These are phyloP conservation scores for Phialemonium atrogriseum DNA, from an alignment of 2,329 filamentous ascomycete species.

Conservation along the genomic window DNA sequence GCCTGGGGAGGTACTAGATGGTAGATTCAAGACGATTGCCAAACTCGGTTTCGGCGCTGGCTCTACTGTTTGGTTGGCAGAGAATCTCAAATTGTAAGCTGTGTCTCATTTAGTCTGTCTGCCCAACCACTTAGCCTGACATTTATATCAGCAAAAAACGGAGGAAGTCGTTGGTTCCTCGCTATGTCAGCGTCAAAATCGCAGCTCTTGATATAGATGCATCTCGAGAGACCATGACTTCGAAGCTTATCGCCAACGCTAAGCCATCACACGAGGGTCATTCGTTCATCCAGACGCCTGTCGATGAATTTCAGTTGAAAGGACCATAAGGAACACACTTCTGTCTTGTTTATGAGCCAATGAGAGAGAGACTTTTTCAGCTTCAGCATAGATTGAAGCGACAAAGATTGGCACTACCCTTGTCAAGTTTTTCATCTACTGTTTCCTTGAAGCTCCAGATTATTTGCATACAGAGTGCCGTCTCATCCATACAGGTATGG, in stretches of 20 bases:
- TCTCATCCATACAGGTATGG: not conserved
- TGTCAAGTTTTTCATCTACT: not conserved
- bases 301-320: no score
- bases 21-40: not conserved
- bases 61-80: not conserved
- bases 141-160: no score
- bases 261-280: no score
- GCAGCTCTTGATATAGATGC: not conserved
- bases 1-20: not conserved
- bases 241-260: no score
- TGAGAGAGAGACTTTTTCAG: no score
- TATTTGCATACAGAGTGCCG: not conserved
- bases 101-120: not conserved
- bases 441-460: not conserved
- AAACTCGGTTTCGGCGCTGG: not conserved
- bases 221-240: not conserved
- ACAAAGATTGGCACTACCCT: not conserved
- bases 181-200: not conserved
- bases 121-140: no score
- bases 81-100: not conserved
- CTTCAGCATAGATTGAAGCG: no score
- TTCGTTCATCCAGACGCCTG: no score
- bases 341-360: no score
- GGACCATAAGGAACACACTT: no score
- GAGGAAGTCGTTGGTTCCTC: no score